phyloP scores from a whole-genome alignment of 177 flowering plant species.

The Vitis hybrid region DNA sequence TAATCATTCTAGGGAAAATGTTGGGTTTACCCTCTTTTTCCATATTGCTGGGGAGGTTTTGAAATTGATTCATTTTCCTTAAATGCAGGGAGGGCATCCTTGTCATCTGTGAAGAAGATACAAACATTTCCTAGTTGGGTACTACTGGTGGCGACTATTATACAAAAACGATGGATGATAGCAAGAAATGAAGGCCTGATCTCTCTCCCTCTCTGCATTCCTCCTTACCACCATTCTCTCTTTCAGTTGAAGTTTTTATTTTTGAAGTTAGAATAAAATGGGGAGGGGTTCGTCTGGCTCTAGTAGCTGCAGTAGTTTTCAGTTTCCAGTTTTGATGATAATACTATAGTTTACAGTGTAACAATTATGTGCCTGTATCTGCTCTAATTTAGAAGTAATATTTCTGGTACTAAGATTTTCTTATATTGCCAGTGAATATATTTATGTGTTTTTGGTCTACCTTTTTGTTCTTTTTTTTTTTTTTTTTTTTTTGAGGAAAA shows the following conservation, averaged over 20 bases:
- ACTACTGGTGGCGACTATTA: neutral
- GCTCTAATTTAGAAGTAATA: neutral
- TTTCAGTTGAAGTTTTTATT: too few species aligned
- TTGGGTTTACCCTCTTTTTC: too few species aligned
- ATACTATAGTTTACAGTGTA: conserved; percentile 7
- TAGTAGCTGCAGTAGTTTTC: conserved; percentile 7
- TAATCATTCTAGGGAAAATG: too few species aligned
- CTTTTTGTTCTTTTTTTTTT: too few species aligned
- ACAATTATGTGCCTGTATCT: neutral
- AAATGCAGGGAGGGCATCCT: neutral
- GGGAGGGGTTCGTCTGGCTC: neutral
- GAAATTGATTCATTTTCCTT: neutral
- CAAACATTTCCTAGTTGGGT: neutral
- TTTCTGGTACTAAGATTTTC: too few species aligned
- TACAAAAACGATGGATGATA: neutral
- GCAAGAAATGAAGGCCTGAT: neutral
- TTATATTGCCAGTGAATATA: too few species aligned
- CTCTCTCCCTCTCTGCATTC: neutral
- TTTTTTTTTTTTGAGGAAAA: too few species aligned
- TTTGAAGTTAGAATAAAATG: neutral
- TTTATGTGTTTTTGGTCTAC: too few species aligned
- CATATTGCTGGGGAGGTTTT: too few species aligned
- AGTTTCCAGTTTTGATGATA: neutral
- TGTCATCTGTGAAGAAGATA: neutral
- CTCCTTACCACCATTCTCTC: neutral